A percentile compares a stretch with the other conserved stretches of the same genome.
Conservation (phyloP, 495 filamentous ascomycete species). For the Annulohypoxylon maeteangense region DNA sequence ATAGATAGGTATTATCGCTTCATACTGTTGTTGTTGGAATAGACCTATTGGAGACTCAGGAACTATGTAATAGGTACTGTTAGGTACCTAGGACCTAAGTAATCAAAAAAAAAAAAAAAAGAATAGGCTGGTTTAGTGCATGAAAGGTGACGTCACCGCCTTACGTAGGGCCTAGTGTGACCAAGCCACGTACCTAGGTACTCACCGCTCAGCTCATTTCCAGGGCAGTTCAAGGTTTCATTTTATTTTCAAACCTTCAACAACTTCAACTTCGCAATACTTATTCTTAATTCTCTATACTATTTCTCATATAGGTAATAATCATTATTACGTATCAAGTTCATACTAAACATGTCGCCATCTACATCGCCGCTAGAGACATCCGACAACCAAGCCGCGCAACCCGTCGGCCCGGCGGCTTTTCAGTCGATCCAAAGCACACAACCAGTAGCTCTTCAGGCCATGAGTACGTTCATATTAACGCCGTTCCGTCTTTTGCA, state of each 20-base stretch:
- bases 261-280: background rate
- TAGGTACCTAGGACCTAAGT: too few species aligned
- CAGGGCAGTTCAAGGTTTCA: background rate
- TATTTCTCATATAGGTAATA: background rate
- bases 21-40: too few species aligned
- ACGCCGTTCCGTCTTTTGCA: too few species aligned
- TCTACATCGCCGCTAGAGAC: constrained; percentile 22
- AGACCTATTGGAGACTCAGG: too few species aligned
- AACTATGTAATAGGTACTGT: too few species aligned
- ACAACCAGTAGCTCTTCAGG: constrained; percentile 47
- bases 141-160: background rate
- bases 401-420: constrained; percentile 5
- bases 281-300: constrained; percentile 3
- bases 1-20: too few species aligned
- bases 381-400: constrained; percentile 18
- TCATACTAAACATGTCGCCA: constrained; percentile 32
- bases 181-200: background rate
- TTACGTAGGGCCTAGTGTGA: background rate
- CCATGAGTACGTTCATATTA: constrained; percentile 49
- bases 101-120: too few species aligned
- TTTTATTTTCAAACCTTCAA: too few species aligned
- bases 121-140: background rate
- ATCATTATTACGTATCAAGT: background rate
- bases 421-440: constrained; percentile 40
- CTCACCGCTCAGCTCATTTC: constrained; percentile 14